Conservation (phyloP, 805 yeast species). For the Kazachstania africana region DNA sequence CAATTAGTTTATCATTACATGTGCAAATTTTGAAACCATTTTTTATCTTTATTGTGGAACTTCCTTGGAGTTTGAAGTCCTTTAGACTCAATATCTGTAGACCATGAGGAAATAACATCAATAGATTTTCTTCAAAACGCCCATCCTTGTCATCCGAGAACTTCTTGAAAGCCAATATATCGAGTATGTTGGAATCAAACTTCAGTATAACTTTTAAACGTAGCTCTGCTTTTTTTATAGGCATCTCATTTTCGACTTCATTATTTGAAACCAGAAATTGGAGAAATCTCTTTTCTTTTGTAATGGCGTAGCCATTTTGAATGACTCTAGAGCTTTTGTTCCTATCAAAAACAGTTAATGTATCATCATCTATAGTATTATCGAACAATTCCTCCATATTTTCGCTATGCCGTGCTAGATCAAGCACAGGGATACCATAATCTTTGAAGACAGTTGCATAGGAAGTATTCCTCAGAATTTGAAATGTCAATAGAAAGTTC, state of each 20-base stretch:
- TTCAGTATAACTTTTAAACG: conserved; percentile 22
- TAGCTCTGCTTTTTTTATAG: conserved; percentile 22
- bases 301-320: conserved; percentile 25
- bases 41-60: conserved; percentile 13
- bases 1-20: conserved; percentile 12
- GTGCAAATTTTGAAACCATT: conserved; percentile 12
- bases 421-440: conserved; percentile 20
- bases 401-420: conserved; percentile 5
- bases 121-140: conserved; percentile 13
- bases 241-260: conserved; percentile 18
- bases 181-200: conserved; percentile 22
- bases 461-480: conserved; percentile 16
- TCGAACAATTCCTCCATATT: conserved; percentile 8
- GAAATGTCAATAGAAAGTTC: conserved; percentile 22
- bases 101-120: conserved; percentile 22
- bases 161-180: conserved; percentile 18
- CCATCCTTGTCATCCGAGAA: conserved; percentile 8
- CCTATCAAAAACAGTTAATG: conserved; percentile 22
- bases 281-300: conserved; percentile 23
- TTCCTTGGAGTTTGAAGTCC: conserved; percentile 17
- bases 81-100: conserved; percentile 18
- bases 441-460: conserved; percentile 15
- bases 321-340: conserved; percentile 20
- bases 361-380: conserved; percentile 19
- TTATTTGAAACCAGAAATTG: conserved; percentile 13